Evolutionary conservation across 2,329 filamentous ascomycete species (phyloP).

Genomic region (Ophiostoma sp.): DNA sequence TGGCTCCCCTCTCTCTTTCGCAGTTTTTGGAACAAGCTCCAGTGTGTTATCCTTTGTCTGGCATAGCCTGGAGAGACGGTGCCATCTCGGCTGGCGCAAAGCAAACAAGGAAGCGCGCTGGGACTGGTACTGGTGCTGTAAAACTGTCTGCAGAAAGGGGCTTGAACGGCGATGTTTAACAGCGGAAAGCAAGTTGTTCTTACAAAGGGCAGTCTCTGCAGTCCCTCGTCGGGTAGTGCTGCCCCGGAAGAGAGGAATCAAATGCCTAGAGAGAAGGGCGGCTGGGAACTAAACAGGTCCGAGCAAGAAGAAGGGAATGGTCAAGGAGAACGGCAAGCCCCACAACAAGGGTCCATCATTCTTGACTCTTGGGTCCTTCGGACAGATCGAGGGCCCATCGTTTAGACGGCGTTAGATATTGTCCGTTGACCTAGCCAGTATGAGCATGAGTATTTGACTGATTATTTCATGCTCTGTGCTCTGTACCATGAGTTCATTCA

Average conservation of each 20-base stretch:
- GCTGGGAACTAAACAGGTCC: not conserved
- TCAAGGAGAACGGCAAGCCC: not conserved
- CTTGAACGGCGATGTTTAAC: not conserved
- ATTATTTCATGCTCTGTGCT: not conserved
- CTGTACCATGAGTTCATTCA: too few species aligned
- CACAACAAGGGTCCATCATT: not conserved
- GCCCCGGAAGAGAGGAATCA: not conserved
- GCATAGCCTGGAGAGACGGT: constrained; percentile 3
- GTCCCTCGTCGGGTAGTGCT: not conserved
- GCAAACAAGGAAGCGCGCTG: not conserved
- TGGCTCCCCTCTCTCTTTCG: not conserved
- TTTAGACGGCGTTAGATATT: not conserved
- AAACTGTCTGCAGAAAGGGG: not conserved
- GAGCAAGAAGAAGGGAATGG: not conserved
- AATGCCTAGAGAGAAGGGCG: not conserved
- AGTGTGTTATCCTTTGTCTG: not conserved
- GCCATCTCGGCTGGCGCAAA: constrained; percentile 5
- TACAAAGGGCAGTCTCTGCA: not conserved
- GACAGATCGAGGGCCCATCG: not conserved
- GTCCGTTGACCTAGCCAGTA: not conserved
- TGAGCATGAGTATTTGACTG: not conserved
- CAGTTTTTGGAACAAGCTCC: not conserved
- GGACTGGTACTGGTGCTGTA: not conserved
- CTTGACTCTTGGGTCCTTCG: not conserved
- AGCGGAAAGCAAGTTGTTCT: not conserved